Evolutionary conservation across 1,284 basidiomycete genomes (phyloP), one percentile per base, ranked within the genome.

Genomic region (Bondarzewia mesenterica): DNA sequence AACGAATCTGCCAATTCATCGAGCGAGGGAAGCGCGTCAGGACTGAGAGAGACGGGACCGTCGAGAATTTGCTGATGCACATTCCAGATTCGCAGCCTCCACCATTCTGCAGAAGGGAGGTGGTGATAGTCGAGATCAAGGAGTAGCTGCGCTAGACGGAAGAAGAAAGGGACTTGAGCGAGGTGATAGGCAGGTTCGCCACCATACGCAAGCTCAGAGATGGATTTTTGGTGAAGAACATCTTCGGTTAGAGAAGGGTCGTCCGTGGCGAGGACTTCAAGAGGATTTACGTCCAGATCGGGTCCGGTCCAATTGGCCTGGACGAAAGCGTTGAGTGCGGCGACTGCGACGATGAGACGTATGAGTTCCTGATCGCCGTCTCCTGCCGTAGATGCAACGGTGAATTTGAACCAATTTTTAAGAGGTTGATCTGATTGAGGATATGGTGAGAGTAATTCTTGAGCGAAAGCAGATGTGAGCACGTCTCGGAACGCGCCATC

Each of bases 291-390:
- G 52, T 84, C 71, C 38, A 96, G 74, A 58, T 91, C 78, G 1
- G 96, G 96, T 1, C 96, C 96, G 0, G 94, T 98, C 93, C 93
- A 99, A 67, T 99, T 99, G 32, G 76, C 75, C 65, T 99, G 96
- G 0, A 95, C 74, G 67, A 95, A 99, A 0, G 89, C 81, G 55
- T 96, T 91, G 23, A 98, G 72, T 48, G 84, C 84, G 4, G 91
- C 84, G 2, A 94, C 75, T 0, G 82, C 92, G 1, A 92, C 57
- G 14, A 77, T 64, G 32, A 98, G 70, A 18, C 75, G 73, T 35
- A 77, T 54, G n/a, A 82, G 58, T 58, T 87, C 82, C 23, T 44
- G 43, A n/a, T 49, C 57, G 15, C 54, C 46, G 12, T 53, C 50
- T 5, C 53, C 39, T 16, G 49, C 46, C 16, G 54, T 44, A 8